Conservation (phyloP, 1,139 yeast genomes). For the Saccharomyces pastorianus region DNA sequence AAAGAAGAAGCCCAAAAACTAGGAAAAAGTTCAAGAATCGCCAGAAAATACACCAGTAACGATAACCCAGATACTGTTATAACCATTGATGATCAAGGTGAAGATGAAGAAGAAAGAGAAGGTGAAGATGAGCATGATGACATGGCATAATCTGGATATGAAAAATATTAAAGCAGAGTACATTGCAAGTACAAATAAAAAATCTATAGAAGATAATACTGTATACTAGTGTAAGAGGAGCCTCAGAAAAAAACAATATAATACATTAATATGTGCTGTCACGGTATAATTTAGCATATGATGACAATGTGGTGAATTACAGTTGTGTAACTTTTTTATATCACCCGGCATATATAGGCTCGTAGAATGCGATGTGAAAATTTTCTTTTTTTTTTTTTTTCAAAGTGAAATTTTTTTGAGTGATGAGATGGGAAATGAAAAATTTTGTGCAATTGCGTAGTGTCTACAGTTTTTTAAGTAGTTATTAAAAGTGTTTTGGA, state of each 20-base stretch:
- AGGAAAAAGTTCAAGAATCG: conserved; percentile 63
- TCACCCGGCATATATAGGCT: not conserved
- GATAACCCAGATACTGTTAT: conserved; percentile 47
- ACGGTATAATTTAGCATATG: not conserved
- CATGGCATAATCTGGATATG: conserved; percentile 5
- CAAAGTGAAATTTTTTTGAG: conserved; percentile 10
- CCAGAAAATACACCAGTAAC: conserved; percentile 53
- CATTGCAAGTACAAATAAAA: not conserved
- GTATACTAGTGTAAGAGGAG: not conserved
- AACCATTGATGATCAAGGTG: conserved; percentile 55
- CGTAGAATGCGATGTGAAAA: conserved; percentile 4
- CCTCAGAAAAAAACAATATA: not conserved
- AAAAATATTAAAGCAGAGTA: conserved; percentile 11
- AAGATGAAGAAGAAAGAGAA: conserved; percentile 42
- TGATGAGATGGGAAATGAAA: conserved; percentile 13
- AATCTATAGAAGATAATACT: conserved; percentile 10
- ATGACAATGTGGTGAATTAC: not conserved
- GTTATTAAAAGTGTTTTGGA: not conserved
- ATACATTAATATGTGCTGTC: not conserved
- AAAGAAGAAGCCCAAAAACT: conserved; percentile 45
- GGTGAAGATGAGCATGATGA: conserved; percentile 16
- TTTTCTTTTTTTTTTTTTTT: conserved; percentile 5
- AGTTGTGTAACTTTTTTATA: not conserved
- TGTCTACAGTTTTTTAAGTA: not conserved
- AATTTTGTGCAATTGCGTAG: not conserved